Percentiles rank a stretch among this genome's conserved stretches.
Evolutionary conservation across 371 early-diverging fungal species (phyloP).

Genomic region (Umbelopsis sp.): DNA sequence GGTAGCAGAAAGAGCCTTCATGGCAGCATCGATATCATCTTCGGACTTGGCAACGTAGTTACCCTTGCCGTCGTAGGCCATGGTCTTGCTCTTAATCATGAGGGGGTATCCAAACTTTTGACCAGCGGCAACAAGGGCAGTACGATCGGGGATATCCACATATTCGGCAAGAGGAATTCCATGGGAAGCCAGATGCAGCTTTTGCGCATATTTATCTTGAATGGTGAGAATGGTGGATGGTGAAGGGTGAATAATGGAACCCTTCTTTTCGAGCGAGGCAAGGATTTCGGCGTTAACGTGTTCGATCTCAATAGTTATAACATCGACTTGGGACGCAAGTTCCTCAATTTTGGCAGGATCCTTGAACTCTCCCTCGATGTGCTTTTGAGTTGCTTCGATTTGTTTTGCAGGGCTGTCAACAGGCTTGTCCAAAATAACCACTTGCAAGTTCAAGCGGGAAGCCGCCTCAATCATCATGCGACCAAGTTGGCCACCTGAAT

Average conservation of each 20-base stretch:
- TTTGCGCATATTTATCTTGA: slow-evolving; percentile 96
- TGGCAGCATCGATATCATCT: slow-evolving; percentile 67
- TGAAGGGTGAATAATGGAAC: slow-evolving; percentile 69
- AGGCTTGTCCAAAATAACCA: slow-evolving; percentile 82
- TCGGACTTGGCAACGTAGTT: slow-evolving; percentile 81
- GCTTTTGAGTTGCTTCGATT: slow-evolving; percentile 68
- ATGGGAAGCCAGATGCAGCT: slow-evolving; percentile 66
- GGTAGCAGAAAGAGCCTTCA: slow-evolving; percentile 54
- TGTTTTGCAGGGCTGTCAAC: slow-evolving; percentile 85
- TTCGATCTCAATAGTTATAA: slow-evolving; percentile 96
- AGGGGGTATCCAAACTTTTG: slow-evolving; percentile 85
- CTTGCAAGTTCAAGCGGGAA: slow-evolving; percentile 81
- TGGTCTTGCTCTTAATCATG: slow-evolving; percentile 90
- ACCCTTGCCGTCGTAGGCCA: slow-evolving; percentile 97
- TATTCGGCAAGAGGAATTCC: slow-evolving; percentile 78
- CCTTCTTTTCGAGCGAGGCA: slow-evolving; percentile 60
- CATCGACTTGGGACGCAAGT: slow-evolving; percentile 74
- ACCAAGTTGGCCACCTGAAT: slow-evolving; percentile 89
- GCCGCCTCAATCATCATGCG: slow-evolving; percentile 97
- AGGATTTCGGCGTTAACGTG: slow-evolving; percentile 88
- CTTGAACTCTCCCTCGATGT: slow-evolving; percentile 83
- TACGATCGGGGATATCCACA: slow-evolving; percentile 54
- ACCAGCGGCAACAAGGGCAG: slow-evolving; percentile 58
- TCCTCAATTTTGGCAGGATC: slow-evolving; percentile 75
- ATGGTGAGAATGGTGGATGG: slow-evolving; percentile 84